Evolutionary conservation across 1,284 basidiomycete species (phyloP), one percentile per base, ranked within the genome.

Genomic region (Chondrostereum purpureum): DNA sequence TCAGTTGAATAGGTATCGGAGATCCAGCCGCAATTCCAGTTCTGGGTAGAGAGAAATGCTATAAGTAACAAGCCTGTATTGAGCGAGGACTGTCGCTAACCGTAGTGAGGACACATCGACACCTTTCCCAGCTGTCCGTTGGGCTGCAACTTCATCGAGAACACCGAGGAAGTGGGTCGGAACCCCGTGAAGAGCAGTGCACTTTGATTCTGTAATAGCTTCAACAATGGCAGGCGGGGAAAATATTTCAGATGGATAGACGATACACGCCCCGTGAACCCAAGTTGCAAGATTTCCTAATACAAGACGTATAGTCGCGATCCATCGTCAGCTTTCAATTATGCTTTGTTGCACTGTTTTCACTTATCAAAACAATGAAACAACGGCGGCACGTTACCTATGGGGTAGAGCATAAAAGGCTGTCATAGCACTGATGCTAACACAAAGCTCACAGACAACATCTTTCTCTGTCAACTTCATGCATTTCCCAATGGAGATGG

Each of bases 291-390:
- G 69, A 54, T 92, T 92, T 31, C 89, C 88, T 53, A 92, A 61
- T 8, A 91, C 80, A 36, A 92, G 75, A 56, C 88, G 82, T 88
- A 54, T 49, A 47, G 42, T n/a, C n/a, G n/a, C n/a, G n/a, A n/a
- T n/a, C n/a, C n/a, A n/a, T n/a, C n/a, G n/a, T n/a, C n/a, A n/a
- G n/a, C n/a, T n/a, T n/a, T n/a, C n/a, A n/a, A n/a, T n/a, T n/a
- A n/a, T n/a, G n/a, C n/a, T n/a, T n/a, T n/a, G n/a, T n/a, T n/a
- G n/a, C n/a, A n/a, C n/a, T n/a, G n/a, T n/a, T n/a, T n/a, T n/a
- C 31, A 84, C 86, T 83, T 63, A 88, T 88, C 88, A 76, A 91
- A 91, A 57, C 88, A 92, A 59, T 92, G 87, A 58, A 90, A 90
- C 0, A 90, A 62, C 0, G 87, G 87, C 1, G 88, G 87, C 1